These are phyloP conservation scores for Paracorniculantispora psalliotae DNA, from an alignment of 2,329 filamentous ascomycete genomes.

Conservation along the genomic window DNA sequence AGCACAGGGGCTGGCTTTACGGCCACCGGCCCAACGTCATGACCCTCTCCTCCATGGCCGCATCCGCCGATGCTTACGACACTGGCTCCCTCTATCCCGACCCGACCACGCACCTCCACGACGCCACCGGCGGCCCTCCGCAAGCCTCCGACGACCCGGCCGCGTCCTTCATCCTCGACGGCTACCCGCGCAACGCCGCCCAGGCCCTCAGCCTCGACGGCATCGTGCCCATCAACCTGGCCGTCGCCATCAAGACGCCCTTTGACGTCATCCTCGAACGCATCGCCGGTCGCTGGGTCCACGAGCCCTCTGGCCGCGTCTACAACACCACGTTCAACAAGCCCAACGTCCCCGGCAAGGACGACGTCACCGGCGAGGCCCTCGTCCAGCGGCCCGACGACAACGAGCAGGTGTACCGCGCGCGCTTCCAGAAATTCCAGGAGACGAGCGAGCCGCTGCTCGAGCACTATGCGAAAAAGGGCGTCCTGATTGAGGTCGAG, in stretches of 20 bases:
- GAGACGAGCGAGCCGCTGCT: constrained; percentile 81
- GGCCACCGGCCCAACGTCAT: constrained; percentile 44
- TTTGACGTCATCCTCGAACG: constrained; percentile 81
- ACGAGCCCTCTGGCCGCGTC: constrained; percentile 82
- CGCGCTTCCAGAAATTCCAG: constrained; percentile 75
- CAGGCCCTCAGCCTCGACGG: constrained; percentile 75
- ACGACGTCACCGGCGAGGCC: constrained; percentile 86
- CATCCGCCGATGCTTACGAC: constrained; percentile 32
- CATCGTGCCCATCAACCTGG: constrained; percentile 91
- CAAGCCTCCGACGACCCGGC: constrained; percentile 62
- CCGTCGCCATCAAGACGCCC: constrained; percentile 81
- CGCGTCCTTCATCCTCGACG: constrained; percentile 91
- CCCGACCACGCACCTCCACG: constrained; percentile 33
- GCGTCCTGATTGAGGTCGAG: constrained; percentile 79
- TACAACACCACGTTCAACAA: constrained; percentile 95
- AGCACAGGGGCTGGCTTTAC: constrained; percentile 76
- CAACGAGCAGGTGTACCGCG: constrained; percentile 77
- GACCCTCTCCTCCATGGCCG: constrained; percentile 43
- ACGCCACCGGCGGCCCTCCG: constrained; percentile 28
- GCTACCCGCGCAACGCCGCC: constrained; percentile 81
- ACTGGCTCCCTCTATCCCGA: constrained; percentile 29
- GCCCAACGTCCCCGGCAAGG: constrained; percentile 71
- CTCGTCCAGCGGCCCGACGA: constrained; percentile 83
- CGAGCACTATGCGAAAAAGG: constrained; percentile 81
- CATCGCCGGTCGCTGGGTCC: constrained; percentile 89